A percentile compares a stretch with the other conserved stretches of the same genome.
These are phyloP conservation scores for Penicillium sp. DNA, from an alignment of 2,329 filamentous ascomycete species.

Conservation along the genomic window DNA sequence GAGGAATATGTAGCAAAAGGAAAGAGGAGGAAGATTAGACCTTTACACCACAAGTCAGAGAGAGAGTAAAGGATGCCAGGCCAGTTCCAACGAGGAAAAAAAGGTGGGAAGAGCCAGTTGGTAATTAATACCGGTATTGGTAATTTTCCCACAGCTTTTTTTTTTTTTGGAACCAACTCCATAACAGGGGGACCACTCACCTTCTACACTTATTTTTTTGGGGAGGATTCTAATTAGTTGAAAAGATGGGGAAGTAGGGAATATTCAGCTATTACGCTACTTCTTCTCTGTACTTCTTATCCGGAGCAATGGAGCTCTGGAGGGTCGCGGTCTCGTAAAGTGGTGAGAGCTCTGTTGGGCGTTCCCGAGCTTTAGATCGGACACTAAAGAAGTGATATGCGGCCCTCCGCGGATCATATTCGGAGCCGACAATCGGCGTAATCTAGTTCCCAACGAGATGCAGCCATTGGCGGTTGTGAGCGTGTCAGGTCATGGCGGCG, in stretches of 20 bases:
- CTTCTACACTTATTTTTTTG: no score
- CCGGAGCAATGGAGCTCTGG: neutral
- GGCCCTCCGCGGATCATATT: no score
- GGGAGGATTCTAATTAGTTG: neutral
- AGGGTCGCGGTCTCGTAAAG: neutral
- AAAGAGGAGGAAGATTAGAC: conserved; percentile 19
- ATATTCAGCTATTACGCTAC: no score
- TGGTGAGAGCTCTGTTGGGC: conserved; percentile 12
- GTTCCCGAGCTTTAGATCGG: conserved; percentile 4
- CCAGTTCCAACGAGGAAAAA: conserved; percentile 21
- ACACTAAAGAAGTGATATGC: neutral
- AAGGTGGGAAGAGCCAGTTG: conserved; percentile 25
- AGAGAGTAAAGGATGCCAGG: neutral
- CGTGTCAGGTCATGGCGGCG: neutral
- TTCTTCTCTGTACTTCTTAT: no score
- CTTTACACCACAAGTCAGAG: conserved; percentile 1
- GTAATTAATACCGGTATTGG: conserved; percentile 16
- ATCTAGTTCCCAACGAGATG: no score
- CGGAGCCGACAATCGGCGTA: no score
- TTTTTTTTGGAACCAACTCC: neutral
- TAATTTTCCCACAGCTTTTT: conserved; percentile 16
- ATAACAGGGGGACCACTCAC: no score
- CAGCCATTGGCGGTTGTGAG: neutral
- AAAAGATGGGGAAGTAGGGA: neutral
- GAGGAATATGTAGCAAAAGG: conserved; percentile 11